Conservation (phyloP, 768 basidiomycete species). For the Pisolithus sp. region DNA sequence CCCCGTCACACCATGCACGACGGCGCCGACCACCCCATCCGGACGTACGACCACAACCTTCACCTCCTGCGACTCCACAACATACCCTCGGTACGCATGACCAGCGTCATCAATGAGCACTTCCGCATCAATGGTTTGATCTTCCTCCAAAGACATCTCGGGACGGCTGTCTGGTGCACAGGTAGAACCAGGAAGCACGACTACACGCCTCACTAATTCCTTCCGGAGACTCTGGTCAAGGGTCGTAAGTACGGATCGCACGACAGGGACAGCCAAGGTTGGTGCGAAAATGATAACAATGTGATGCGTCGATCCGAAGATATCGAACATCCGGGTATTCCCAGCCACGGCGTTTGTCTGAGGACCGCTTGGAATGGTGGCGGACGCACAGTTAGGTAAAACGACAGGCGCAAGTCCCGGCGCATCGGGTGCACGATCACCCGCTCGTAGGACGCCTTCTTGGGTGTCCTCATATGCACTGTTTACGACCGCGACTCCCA, state of each 20-base stretch:
- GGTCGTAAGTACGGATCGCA: neutral
- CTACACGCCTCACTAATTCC: neutral
- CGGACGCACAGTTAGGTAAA: neutral
- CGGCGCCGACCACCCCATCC: conserved; percentile 37
- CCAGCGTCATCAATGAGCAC: neutral
- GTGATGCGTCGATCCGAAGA: conserved; percentile 20
- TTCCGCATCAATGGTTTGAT: neutral
- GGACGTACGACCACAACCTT: conserved; percentile 30
- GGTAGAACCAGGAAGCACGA: neutral
- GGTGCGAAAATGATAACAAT: conserved; percentile 36
- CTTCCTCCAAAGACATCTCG: neutral
- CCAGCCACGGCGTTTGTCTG: too few relatives aligned
- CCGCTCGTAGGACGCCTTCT: neutral
- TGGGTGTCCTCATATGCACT: neutral
- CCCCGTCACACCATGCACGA: conserved; percentile 15
- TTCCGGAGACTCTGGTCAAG: neutral
- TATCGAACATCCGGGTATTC: neutral
- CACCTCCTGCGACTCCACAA: neutral
- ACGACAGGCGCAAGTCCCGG: neutral
- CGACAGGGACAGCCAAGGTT: neutral
- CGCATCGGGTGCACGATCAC: neutral
- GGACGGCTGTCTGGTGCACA: too few relatives aligned
- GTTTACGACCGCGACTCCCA: neutral
- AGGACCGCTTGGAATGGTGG: too few relatives aligned
- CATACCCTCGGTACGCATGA: neutral